phyloP scores from a whole-genome alignment of 1,284 basidiomycete genomes.

The Cutaneotrichosporon sp. region DNA sequence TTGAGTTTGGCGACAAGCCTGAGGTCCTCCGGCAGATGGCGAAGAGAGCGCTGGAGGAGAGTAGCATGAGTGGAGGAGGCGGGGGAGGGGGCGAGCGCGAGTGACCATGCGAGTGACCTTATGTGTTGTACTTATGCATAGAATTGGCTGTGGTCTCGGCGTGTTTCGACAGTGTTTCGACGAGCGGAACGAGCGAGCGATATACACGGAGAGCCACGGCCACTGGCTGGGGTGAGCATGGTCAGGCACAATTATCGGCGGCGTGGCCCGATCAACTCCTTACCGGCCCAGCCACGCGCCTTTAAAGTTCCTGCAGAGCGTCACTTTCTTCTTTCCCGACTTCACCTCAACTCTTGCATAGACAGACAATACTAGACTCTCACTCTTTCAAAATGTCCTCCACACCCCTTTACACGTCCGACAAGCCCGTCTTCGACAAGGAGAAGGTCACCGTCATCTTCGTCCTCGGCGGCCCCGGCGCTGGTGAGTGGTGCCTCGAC shows the following conservation, averaged over 20 bases:
- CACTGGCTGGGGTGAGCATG: too few species aligned
- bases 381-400: constrained; percentile 6
- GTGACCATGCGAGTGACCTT: too few species aligned
- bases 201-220: background rate
- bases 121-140: background rate
- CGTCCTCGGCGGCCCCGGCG: constrained; percentile 95
- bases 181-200: background rate
- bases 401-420: constrained; percentile 14
- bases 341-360: too few species aligned
- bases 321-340: background rate
- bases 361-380: too few species aligned
- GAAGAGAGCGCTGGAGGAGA: constrained; percentile 46
- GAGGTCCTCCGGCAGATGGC: constrained; percentile 46
- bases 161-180: too few species aligned
- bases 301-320: too few species aligned
- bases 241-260: too few species aligned
- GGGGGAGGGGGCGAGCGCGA: constrained; percentile 5
- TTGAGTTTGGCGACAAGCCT: constrained; percentile 47
- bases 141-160: background rate
- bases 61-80: constrained; percentile 19
- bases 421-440: constrained; percentile 60
- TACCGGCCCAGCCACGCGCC: too few species aligned
- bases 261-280: too few species aligned
- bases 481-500: constrained; percentile 55
- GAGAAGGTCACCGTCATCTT: constrained; percentile 83